phyloP scores from a whole-genome alignment of 2,329 filamentous ascomycete species.

The Ceratocystiopsis minuta region DNA sequence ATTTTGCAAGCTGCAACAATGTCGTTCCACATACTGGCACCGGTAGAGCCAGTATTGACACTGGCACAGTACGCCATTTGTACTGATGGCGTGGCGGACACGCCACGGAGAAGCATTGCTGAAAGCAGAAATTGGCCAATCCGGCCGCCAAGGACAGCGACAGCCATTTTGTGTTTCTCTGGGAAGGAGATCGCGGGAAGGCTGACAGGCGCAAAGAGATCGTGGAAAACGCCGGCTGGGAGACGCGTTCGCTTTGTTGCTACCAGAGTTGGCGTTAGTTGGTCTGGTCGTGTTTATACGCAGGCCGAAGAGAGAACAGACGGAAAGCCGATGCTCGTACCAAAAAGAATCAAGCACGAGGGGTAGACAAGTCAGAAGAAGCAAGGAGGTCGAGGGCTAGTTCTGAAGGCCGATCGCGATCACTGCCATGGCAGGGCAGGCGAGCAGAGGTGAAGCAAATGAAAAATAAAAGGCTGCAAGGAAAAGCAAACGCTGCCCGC shows the following conservation, averaged over 20 bases:
- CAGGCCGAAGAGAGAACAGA: too few relatives aligned
- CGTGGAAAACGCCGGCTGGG: too few relatives aligned
- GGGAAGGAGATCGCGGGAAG: too few relatives aligned
- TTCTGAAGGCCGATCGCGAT: not conserved
- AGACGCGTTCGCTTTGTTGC: too few relatives aligned
- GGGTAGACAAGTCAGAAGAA: not conserved
- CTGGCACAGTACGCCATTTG: conserved; percentile 26
- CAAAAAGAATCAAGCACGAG: not conserved
- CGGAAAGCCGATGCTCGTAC: too few relatives aligned
- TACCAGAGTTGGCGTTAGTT: too few relatives aligned
- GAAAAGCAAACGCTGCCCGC: not conserved
- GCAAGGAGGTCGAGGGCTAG: conserved; percentile 1
- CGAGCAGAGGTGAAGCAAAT: not conserved
- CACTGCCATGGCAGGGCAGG: conserved; percentile 4
- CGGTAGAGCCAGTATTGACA: conserved; percentile 25
- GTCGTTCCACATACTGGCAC: conserved; percentile 20
- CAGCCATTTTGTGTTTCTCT: not conserved
- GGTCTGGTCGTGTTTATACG: too few relatives aligned
- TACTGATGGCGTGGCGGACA: conserved; percentile 14
- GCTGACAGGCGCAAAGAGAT: too few relatives aligned
- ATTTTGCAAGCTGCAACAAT: too few relatives aligned
- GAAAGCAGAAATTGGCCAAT: conserved; percentile 6
- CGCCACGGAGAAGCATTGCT: conserved; percentile 10
- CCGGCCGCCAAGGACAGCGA: not conserved
- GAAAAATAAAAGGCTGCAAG: not conserved